Evolutionary conservation across 306 rosid species (phyloP).

Genomic region (Fragaria iinumae): DNA sequence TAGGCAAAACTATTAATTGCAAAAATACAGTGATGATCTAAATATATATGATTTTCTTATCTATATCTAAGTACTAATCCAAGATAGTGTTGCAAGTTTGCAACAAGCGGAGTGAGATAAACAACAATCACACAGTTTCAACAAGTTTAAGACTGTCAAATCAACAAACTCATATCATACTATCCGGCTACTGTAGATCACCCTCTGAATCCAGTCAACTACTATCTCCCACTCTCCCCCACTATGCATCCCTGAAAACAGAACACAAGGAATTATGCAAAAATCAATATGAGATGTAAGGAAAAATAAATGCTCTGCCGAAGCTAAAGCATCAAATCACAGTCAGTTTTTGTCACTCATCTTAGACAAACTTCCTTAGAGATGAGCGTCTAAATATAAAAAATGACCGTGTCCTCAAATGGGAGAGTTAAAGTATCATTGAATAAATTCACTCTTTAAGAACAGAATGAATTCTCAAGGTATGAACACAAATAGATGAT

Average conservation of each 20-base stretch:
- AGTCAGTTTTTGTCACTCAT: not conserved
- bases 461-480: not conserved
- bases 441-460: not conserved
- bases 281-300: not conserved
- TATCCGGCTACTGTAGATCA: constrained; percentile 3
- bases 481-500: not conserved
- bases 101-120: not conserved
- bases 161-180: not conserved
- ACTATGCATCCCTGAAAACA: constrained; percentile 13
- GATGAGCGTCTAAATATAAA: not conserved
- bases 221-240: not conserved
- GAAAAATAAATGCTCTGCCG: not conserved
- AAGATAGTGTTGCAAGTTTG: not conserved
- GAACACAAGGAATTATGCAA: not conserved
- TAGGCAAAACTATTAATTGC: not conserved
- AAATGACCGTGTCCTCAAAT: not conserved
- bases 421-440: not conserved
- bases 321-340: not conserved
- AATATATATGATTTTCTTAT: not conserved
- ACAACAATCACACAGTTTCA: too few species aligned
- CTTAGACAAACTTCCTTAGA: not conserved
- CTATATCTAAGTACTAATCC: not conserved
- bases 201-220: not conserved
- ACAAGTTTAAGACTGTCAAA: not conserved
- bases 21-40: not conserved